Base-by-base conservation (phyloP, 2,329 filamentous ascomycete genomes). In the Sporothrix dimorphospora region DNA sequence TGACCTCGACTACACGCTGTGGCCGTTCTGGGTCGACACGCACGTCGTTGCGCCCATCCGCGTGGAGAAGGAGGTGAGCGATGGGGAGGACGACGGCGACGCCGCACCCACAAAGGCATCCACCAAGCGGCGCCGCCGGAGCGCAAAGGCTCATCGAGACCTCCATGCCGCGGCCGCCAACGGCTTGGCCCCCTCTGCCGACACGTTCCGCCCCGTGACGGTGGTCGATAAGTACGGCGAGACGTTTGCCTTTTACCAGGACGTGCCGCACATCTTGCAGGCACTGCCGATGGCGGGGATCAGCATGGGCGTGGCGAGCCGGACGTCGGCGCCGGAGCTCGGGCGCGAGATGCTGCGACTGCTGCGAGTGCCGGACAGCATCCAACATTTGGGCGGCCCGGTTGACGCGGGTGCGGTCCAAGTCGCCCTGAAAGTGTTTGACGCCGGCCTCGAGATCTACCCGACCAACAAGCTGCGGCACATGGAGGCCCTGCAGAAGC, bases 21-120 rank as follows among this genome's bases (percentile, higher is more conserved):
- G 95, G 96, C 94, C 94, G 4, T 98, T 98, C 83, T 98, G 95
- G 95, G 91, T 97, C 1, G 96, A 98, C 84, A 97, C 94, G 3
- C 94, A 98, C 82, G 92, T 96, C 77, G 89, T 89, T 30, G 87
- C 90, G 7, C 94, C 94, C 0, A 49, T 71, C 4, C 57, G 49
- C 8, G n/a, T 66, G 9, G 24, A n/a, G n/a, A n/a, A n/a, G n/a
- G n/a, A n/a, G n/a, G n/a, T n/a, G n/a, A n/a, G 34, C 4, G 69
- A 21, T 1, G 30, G 27, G 11, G 27, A 7, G 11, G 42, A 4
- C 3, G 0, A 82, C 97, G 21, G 86, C 87, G 75, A 38, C 2
- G 16, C 9, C 12, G 51, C 55, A 19, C 59, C 34, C 9, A 40
- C 77, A 84, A 7, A 82, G 24, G 51, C 55, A 19, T 38, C 34